A percentile compares a stretch with the other conserved stretches of the same genome.
These are phyloP conservation scores for Pyrenophora teres DNA, from an alignment of 2,329 filamentous ascomycete species.

Conservation along the genomic window DNA sequence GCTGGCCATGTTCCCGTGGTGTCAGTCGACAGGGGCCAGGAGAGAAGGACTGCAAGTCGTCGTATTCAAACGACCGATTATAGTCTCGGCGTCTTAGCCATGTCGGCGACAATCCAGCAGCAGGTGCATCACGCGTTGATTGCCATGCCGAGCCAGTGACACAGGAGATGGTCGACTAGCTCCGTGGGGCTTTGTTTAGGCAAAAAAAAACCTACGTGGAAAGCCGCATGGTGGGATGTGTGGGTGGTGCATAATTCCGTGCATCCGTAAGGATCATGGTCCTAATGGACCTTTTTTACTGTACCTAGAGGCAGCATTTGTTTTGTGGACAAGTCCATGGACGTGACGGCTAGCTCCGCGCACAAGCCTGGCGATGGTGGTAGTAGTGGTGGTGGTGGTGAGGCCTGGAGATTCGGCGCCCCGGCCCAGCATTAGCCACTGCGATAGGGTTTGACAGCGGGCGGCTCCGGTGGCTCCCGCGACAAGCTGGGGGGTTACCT, in stretches of 20 bases:
- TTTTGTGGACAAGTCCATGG: not conserved
- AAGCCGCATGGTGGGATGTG: too few species aligned
- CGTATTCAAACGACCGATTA: too few species aligned
- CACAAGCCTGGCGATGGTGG: too few species aligned
- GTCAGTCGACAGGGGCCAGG: too few species aligned
- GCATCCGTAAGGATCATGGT: too few species aligned
- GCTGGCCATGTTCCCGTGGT: too few species aligned
- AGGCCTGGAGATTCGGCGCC: not conserved
- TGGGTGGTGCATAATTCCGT: not conserved
- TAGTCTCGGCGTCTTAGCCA: not conserved
- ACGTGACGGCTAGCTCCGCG: too few species aligned
- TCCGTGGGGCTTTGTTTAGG: not conserved
- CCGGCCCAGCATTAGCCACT: not conserved
- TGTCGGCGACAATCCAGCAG: not conserved
- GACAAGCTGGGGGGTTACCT: not conserved
- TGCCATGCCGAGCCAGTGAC: too few species aligned
- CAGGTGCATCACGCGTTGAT: not conserved
- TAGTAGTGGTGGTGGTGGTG: too few species aligned
- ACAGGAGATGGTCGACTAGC: not conserved
- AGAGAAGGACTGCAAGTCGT: too few species aligned
- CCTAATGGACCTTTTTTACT: too few species aligned
- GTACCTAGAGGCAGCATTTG: too few species aligned
- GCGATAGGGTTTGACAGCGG: conserved; percentile 6
- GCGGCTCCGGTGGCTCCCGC: conserved; percentile 1
- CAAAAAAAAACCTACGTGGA: not conserved